Base-by-base conservation (phyloP, 1,284 basidiomycete species). In the Earliella scabrosa region DNA sequence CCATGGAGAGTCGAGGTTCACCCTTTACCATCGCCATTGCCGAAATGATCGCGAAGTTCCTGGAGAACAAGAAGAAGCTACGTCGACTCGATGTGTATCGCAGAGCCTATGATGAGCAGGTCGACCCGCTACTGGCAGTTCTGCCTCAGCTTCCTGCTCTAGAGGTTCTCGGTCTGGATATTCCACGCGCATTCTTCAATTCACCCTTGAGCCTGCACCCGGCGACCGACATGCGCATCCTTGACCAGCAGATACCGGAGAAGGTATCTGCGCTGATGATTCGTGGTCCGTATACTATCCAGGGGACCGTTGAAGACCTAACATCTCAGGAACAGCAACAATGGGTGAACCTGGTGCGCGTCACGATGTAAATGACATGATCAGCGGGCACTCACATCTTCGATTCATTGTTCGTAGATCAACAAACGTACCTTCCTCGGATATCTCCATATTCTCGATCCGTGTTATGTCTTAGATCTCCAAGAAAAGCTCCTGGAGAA, bases 31-130 rank as follows among this genome's bases (percentile, higher is more conserved):
- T n/a, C n/a, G n/a, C n/a, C n/a, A n/a, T n/a, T n/a, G n/a, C n/a
- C n/a, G n/a, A n/a, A n/a, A n/a, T n/a, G n/a, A 26, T 64, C 3
- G 41, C 23, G 6, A 31, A 50, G n/a, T 61, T 64, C 38, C 34
- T 61, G 4, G 44, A 29, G 29, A 41, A 38, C 43, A 61, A 58
- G 45, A 50, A 40, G 29, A 21, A 16, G 1, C 38, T 61, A 24
- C 52, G 56, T 1, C 48, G 56, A 14, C 41, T 63, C 21, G 59
- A 60, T 18, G 31, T 61, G 27, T 34, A 20, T 4, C 8, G 45
- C 6, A 7, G 34, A 10, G 24, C 20, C 16, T n/a, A 54, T 16
- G 43, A 41, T 16, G 32, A 27, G 9, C 24, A 3, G 11, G 45
- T 45, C 5, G 11, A 34, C 2, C 32, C 21, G 20, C 31, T 50